A percentile compares a stretch with the other conserved stretches of the same genome.
Evolutionary conservation across 805 yeast genomes (phyloP).

Genomic region (Ogataea methylovora): DNA sequence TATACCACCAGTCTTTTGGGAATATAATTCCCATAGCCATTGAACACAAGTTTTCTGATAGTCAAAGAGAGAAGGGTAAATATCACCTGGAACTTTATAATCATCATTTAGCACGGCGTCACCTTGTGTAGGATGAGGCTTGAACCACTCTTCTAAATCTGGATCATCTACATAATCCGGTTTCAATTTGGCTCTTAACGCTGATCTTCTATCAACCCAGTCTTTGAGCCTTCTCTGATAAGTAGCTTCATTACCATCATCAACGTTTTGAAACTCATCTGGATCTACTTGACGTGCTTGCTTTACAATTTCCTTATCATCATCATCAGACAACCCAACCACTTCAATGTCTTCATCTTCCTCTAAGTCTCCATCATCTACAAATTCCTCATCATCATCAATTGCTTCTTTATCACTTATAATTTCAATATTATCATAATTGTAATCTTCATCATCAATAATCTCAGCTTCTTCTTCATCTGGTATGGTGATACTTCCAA

Average conservation of each 20-base stretch:
- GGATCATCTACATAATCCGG: slow-evolving; percentile 21
- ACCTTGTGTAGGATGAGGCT: slow-evolving; percentile 68
- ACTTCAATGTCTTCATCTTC: slow-evolving; percentile 5
- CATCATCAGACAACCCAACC: slow-evolving; percentile 6
- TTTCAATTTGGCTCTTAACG: slow-evolving; percentile 27
- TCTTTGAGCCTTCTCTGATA: slow-evolving; percentile 52
- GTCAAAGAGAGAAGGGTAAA: slow-evolving; percentile 78
- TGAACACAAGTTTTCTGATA: slow-evolving; percentile 96
- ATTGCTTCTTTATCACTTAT: slow-evolving; percentile 9
- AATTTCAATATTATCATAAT: no score
- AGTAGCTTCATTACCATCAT: slow-evolving; percentile 73
- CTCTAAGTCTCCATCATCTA: slow-evolving; percentile 3
- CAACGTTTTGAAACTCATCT: slow-evolving; percentile 39
- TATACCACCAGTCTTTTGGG: slow-evolving; percentile 89
- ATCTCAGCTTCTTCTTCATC: slow-evolving; percentile 12
- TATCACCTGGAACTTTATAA: slow-evolving; percentile 82
- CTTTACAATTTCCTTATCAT: background rate
- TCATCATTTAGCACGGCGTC: slow-evolving; percentile 70
- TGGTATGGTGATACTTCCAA: slow-evolving; percentile 16
- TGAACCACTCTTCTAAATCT: slow-evolving; percentile 50
- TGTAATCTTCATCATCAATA: no score
- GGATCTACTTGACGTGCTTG: slow-evolving; percentile 9
- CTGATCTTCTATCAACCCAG: slow-evolving; percentile 54
- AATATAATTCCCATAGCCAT: slow-evolving; percentile 93
- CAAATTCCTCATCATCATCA: slow-evolving; percentile 19